A percentile compares a stretch with the other conserved stretches of the same genome.
These are phyloP conservation scores for Xylaria castorea DNA, from an alignment of 495 filamentous ascomycete species.

Conservation along the genomic window DNA sequence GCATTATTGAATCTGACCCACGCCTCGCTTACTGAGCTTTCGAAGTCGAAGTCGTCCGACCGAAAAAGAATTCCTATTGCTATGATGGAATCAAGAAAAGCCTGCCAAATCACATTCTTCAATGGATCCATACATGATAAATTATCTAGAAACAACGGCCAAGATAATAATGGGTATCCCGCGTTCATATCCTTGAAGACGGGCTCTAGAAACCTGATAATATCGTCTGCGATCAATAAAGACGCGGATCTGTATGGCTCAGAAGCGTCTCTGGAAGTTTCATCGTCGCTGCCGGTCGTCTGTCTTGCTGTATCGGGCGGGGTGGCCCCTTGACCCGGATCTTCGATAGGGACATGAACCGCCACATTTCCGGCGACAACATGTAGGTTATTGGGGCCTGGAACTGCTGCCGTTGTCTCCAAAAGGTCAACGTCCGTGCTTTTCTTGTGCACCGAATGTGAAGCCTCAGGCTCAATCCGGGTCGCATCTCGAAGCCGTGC, in stretches of 20 bases:
- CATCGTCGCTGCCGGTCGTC: neutral
- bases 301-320: constrained; percentile 13
- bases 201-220: constrained; percentile 12
- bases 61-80: constrained; percentile 16
- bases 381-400: neutral
- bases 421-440: neutral
- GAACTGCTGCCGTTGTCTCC: neutral
- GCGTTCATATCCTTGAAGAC: constrained; percentile 13
- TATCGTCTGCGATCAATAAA: neutral
- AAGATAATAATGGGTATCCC: constrained; percentile 15
- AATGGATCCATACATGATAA: constrained; percentile 5
- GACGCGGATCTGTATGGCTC: neutral
- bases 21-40: neutral
- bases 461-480: neutral
- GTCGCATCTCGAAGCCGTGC: constrained; percentile 10
- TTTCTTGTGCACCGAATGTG: neutral
- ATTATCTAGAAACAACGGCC: neutral
- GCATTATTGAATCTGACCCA: constrained; percentile 31
- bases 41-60: neutral
- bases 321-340: neutral
- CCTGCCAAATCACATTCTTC: neutral
- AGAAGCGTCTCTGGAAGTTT: neutral
- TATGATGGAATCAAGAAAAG: constrained; percentile 12
- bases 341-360: neutral
- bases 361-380: neutral